A percentile compares a stretch with the other conserved stretches of the same genome.
Evolutionary conservation across 768 basidiomycete genomes (phyloP).

Genomic region (Scleroderma bovista): DNA sequence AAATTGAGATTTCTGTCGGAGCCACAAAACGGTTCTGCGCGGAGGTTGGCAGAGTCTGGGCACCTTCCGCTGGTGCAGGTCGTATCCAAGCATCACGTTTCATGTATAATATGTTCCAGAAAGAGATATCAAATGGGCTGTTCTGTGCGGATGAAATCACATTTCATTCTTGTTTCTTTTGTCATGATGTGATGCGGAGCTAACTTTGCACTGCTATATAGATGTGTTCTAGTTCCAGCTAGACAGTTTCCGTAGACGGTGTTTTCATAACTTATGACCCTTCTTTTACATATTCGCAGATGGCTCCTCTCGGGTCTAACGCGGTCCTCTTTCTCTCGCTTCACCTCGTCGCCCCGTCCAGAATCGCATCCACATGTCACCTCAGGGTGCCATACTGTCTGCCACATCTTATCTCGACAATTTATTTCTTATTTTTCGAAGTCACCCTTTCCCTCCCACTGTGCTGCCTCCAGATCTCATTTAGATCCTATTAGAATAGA

Average conservation of each 20-base stretch:
- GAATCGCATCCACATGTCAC: conserved; percentile 11
- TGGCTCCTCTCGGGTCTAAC: conserved; percentile 24
- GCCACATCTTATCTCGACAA: conserved; percentile 12
- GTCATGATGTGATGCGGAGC: conserved; percentile 25
- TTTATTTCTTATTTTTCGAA: not conserved
- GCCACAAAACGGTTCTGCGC: not conserved
- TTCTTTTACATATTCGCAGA: conserved; percentile 29
- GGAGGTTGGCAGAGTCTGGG: not conserved
- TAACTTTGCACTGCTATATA: conserved; percentile 20
- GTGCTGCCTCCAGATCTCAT: too few species aligned
- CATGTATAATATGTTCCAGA: conserved; percentile 17
- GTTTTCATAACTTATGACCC: conserved; percentile 11
- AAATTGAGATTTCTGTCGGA: conserved; percentile 11
- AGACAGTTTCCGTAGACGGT: conserved; percentile 19
- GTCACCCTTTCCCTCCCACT: not conserved
- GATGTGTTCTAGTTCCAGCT: conserved; percentile 14
- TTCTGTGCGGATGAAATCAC: conserved; percentile 25
- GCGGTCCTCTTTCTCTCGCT: conserved; percentile 24
- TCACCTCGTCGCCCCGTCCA: conserved; percentile 16
- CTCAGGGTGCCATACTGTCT: conserved; percentile 17
- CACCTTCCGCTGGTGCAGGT: not conserved
- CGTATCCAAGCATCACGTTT: not conserved
- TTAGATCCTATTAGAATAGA: not conserved
- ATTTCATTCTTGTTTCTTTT: conserved; percentile 19
- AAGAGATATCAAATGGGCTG: conserved; percentile 27